Evolutionary conservation across 345 rosid species (phyloP).

Genomic region (Populus pruinosa): DNA sequence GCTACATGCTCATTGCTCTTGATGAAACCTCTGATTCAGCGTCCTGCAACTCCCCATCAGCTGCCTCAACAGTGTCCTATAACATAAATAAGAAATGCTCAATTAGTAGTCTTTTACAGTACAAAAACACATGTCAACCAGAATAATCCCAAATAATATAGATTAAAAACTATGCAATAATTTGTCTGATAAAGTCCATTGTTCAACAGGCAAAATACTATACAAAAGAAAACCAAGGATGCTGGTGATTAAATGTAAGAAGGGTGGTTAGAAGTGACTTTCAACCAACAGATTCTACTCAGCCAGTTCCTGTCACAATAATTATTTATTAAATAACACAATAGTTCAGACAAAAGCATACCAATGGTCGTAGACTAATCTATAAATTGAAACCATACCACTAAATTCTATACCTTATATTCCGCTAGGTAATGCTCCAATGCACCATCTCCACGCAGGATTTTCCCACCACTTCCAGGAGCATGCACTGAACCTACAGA

Average conservation of each 20-base stretch:
- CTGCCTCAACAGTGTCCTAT: constrained; percentile 39
- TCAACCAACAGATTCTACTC: too few relatives aligned
- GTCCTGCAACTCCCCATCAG: constrained; percentile 46
- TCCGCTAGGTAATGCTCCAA: constrained; percentile 54
- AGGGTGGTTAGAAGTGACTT: background rate
- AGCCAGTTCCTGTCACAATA: background rate
- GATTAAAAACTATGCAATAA: background rate
- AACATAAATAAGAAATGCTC: constrained; percentile 1
- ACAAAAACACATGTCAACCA: background rate
- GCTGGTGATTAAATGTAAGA: background rate
- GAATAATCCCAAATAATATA: background rate
- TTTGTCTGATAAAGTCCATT: background rate
- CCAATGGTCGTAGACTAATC: background rate
- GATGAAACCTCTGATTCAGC: constrained; percentile 50
- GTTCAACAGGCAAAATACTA: background rate
- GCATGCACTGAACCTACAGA: constrained; percentile 55
- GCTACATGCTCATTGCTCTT: constrained; percentile 76
- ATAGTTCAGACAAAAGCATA: background rate
- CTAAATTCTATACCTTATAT: constrained; percentile 33
- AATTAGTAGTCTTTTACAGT: background rate
- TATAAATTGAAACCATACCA: constrained; percentile 35
- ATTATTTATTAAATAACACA: background rate
- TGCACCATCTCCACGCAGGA: constrained; percentile 76
- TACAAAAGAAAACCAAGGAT: background rate
- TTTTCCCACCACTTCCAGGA: constrained; percentile 66